These are phyloP conservation scores for Comarum palustre DNA, from an alignment of 306 rosid species.

Conservation along the genomic window DNA sequence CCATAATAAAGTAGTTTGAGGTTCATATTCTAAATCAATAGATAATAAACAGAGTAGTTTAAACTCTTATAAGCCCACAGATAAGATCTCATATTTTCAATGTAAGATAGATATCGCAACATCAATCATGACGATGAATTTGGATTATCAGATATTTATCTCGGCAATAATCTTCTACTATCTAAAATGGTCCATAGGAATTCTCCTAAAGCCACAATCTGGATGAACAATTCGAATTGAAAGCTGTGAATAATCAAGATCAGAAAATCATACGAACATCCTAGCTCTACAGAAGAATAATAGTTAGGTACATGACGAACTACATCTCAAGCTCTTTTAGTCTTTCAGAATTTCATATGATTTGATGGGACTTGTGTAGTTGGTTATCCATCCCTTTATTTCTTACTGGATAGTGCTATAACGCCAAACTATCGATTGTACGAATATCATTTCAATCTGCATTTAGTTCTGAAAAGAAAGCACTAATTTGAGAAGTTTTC, in stretches of 20 bases:
- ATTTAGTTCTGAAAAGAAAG: not conserved
- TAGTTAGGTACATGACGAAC: not conserved
- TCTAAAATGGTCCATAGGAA: not conserved
- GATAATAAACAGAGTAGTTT: no score
- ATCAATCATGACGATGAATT: no score
- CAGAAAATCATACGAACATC: not conserved
- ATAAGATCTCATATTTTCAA: no score
- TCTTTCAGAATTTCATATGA: not conserved
- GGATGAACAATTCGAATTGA: not conserved
- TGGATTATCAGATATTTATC: no score
- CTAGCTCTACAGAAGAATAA: not conserved
- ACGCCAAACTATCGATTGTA: not conserved
- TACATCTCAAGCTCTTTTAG: not conserved
- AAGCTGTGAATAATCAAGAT: no score
- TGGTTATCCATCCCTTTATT: not conserved
- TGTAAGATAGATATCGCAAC: no score
- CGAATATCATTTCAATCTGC: not conserved
- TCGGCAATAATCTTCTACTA: no score
- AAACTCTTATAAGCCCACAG: no score
- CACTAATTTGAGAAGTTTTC: not conserved
- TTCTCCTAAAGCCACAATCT: not conserved
- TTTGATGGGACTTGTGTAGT: conserved; percentile 1
- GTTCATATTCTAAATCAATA: no score
- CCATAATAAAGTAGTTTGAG: no score
- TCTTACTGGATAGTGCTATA: conserved; percentile 1